A percentile compares a stretch with the other conserved stretches of the same genome.
Conservation (phyloP, 108 stramenopile species). For the Aurantiochytrium sp. region DNA sequence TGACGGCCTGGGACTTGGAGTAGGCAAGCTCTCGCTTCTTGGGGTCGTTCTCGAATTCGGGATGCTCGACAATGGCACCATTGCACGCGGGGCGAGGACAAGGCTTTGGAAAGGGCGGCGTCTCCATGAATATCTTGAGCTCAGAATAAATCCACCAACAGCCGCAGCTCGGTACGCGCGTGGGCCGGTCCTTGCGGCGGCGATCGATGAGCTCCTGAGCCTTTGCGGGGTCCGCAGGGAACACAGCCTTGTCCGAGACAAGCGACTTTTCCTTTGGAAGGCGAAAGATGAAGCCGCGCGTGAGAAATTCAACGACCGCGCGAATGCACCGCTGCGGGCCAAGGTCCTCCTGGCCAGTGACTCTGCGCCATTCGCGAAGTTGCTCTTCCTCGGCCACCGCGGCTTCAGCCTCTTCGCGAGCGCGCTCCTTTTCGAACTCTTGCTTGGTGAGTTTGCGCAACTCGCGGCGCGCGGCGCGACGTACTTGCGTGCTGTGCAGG, state of each 20-base stretch:
- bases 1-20: neutral
- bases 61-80: neutral
- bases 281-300: neutral
- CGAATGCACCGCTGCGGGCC: neutral
- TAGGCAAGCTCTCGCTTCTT: neutral
- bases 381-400: neutral
- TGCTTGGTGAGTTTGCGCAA: neutral
- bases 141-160: neutral
- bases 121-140: neutral
- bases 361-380: neutral
- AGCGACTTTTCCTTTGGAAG: neutral
- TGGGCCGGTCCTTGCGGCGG: neutral
- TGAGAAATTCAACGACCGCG: neutral
- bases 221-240: neutral
- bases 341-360: neutral
- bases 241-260: neutral
- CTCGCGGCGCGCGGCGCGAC: neutral
- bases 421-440: neutral
- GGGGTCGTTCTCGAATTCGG: neutral
- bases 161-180: neutral
- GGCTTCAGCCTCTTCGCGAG: neutral
- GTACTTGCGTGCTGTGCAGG: neutral
- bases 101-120: neutral
- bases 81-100: neutral
- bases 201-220: neutral